A percentile compares a stretch with the other conserved stretches of the same genome.
Conservation (phyloP, 148 eudicot genomes). For the Dianthus caryophyllus region DNA sequence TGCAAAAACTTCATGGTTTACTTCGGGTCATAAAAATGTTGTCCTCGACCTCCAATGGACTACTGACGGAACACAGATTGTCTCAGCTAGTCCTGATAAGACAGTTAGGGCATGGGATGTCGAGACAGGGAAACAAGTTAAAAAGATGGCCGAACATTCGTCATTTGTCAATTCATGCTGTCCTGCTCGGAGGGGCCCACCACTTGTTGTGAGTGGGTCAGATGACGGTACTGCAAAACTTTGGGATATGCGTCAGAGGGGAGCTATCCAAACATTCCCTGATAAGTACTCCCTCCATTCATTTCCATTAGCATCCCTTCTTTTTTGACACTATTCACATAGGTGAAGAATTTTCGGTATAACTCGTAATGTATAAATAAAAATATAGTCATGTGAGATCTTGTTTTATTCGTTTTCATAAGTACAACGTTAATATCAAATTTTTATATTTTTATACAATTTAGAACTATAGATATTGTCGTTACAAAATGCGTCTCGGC, state of each 20-base stretch:
- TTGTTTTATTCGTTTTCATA: too few species aligned
- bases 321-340: too few species aligned
- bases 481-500: too few species aligned
- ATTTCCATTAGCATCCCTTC: too few species aligned
- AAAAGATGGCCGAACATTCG: conserved; percentile 88
- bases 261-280: conserved; percentile 92
- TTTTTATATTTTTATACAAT: too few species aligned
- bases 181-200: conserved; percentile 90
- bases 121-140: conserved; percentile 85
- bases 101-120: conserved; percentile 95
- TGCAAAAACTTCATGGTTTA: conserved; percentile 58
- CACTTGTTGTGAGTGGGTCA: conserved; percentile 91
- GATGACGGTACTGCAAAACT: conserved; percentile 97
- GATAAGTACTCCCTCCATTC: too few species aligned
- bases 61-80: conserved; percentile 74
- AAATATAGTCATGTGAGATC: too few species aligned
- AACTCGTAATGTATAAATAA: too few species aligned
- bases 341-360: too few species aligned
- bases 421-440: too few species aligned
- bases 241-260: conserved; percentile 97
- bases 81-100: conserved; percentile 92
- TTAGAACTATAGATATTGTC: too few species aligned
- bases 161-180: conserved; percentile 87
- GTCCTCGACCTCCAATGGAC: conserved; percentile 91
- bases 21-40: conserved; percentile 93